These are phyloP conservation scores for Trypethelium eluteriae DNA, from an alignment of 495 filamentous ascomycete genomes.

Conservation along the genomic window DNA sequence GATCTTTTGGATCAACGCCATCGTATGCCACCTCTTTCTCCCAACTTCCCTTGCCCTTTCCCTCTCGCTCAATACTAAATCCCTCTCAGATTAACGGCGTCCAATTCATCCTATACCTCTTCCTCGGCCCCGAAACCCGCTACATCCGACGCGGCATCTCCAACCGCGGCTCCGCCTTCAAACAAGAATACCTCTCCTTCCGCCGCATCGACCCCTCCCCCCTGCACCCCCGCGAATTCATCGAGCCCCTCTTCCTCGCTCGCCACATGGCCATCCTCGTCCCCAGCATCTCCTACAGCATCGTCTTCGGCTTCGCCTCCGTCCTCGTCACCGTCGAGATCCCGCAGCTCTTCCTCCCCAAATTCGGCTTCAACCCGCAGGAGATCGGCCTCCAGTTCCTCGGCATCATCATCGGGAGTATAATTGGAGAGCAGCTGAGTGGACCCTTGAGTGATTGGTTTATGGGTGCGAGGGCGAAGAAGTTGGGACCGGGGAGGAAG, in stretches of 20 bases:
- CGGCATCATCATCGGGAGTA: constrained; percentile 45
- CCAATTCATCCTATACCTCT: constrained; percentile 47
- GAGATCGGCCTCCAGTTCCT: constrained; percentile 49
- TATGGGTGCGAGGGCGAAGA: constrained; percentile 37
- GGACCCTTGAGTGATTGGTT: constrained; percentile 44
- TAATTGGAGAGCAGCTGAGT: constrained; percentile 50
- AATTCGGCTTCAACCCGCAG: constrained; percentile 47
- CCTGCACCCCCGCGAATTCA: constrained; percentile 42
- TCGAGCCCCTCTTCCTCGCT: constrained; percentile 41
- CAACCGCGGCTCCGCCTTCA: constrained; percentile 28
- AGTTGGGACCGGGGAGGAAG: constrained; percentile 22
- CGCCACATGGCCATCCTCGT: constrained; percentile 40
- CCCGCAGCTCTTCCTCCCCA: constrained; percentile 43
- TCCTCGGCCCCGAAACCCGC: constrained; percentile 51
- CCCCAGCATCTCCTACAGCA: constrained; percentile 44
- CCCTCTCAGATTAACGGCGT: constrained; percentile 42
- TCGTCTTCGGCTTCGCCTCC: constrained; percentile 45
- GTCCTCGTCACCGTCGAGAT: constrained; percentile 47
- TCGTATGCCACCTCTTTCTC: constrained; percentile 32
- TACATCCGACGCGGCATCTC: constrained; percentile 37
- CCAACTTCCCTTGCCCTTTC: not conserved
- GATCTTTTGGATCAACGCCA: constrained; percentile 34
- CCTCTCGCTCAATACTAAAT: not conserved
- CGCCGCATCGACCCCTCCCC: constrained; percentile 45
- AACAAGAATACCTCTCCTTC: constrained; percentile 40